Evolutionary conservation across 108 stramenopile genomes (phyloP).

Genomic region (Nannochloropsis salina): DNA sequence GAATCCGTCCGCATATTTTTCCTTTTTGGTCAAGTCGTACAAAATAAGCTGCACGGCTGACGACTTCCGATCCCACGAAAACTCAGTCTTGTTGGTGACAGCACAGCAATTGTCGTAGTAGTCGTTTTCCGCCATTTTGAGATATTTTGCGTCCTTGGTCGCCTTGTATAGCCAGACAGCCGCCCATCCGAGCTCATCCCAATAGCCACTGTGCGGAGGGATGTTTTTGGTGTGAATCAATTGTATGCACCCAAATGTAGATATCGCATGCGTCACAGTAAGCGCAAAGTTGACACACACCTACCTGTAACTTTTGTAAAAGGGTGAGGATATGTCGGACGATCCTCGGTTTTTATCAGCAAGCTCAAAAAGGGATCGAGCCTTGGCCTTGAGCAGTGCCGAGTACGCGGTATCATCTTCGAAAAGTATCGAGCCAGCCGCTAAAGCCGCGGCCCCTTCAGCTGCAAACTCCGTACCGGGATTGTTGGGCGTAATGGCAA

Average conservation of each 20-base stretch:
- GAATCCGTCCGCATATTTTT: not conserved
- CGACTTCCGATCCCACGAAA: not conserved
- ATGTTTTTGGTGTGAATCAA: no score
- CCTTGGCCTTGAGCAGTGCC: not conserved
- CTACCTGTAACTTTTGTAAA: conserved; percentile 2
- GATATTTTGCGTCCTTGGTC: not conserved
- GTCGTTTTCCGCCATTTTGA: not conserved
- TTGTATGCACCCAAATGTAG: no score
- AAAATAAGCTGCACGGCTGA: not conserved
- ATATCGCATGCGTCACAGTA: no score
- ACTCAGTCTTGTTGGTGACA: conserved; percentile 18
- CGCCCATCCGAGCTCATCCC: not conserved
- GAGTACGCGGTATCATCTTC: not conserved
- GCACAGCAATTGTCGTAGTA: not conserved
- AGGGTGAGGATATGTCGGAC: not conserved
- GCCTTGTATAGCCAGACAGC: conserved; percentile 10
- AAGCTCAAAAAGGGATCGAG: not conserved
- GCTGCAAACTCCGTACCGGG: not conserved
- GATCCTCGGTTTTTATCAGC: conserved; percentile 4
- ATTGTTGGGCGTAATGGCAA: not conserved
- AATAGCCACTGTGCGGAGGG: not conserved
- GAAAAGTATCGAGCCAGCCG: not conserved
- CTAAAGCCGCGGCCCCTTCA: not conserved
- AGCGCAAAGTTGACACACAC: not conserved
- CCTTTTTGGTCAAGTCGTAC: conserved; percentile 12